Evolutionary conservation across 2,329 filamentous ascomycete genomes (phyloP).

Genomic region (Aspergillus alliaceus): DNA sequence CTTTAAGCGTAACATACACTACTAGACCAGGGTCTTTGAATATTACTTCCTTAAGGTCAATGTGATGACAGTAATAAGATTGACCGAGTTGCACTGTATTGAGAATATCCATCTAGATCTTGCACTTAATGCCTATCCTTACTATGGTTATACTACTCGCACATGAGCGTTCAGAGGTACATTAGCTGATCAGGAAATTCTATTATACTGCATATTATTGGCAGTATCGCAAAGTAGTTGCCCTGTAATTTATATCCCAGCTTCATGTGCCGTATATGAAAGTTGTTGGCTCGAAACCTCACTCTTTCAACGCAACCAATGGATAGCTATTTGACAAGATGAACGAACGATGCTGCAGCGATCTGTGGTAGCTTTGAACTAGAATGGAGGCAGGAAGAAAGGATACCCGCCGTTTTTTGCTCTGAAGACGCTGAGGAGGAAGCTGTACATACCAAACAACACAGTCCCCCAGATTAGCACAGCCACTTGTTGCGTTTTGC

Average conservation of each 20-base stretch:
- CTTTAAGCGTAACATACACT: too few species aligned
- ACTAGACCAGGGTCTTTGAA: too few species aligned
- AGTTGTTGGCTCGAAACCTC: neutral
- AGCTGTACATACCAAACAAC: conserved; percentile 84
- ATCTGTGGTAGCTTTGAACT: conserved; percentile 17
- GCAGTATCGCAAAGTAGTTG: neutral
- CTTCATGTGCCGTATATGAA: neutral
- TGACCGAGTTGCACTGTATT: too few species aligned
- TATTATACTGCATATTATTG: neutral
- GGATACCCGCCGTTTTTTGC: conserved; percentile 94
- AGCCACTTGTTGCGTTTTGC: conserved; percentile 74
- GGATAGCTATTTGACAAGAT: neutral
- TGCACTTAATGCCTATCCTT: neutral
- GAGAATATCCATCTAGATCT: too few species aligned
- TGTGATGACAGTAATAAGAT: too few species aligned
- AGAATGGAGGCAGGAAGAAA: conserved; percentile 90
- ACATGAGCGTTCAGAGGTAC: neutral
- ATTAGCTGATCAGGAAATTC: neutral
- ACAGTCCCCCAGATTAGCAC: conserved; percentile 77
- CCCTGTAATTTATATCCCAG: neutral
- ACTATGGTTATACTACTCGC: neutral
- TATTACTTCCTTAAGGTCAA: too few species aligned
- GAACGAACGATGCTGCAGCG: neutral
- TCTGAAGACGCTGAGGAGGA: conserved; percentile 89
- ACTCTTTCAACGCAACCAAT: neutral